Evolutionary conservation across 1,139 yeast genomes (phyloP).

Genomic region (Yamadazyma triangularis): DNA sequence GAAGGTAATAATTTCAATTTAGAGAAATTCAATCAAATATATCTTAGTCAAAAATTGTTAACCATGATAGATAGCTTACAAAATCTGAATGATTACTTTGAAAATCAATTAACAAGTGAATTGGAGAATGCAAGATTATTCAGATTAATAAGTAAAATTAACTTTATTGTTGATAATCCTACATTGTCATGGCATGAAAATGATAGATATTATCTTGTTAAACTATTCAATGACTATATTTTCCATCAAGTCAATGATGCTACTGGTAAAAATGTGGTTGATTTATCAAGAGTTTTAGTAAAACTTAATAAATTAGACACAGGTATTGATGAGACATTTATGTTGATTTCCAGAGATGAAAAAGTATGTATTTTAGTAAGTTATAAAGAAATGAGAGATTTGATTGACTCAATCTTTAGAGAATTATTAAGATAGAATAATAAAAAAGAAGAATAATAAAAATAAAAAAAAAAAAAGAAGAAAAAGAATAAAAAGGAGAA

Average conservation of each 20-base stretch:
- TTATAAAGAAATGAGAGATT: constrained; percentile 72
- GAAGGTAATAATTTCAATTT: constrained; percentile 13
- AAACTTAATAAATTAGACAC: constrained; percentile 88
- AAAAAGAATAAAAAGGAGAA: background rate
- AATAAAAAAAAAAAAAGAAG: background rate
- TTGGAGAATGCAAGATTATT: constrained; percentile 86
- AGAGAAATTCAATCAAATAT: constrained; percentile 25
- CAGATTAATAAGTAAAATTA: constrained; percentile 75
- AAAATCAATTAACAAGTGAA: constrained; percentile 64
- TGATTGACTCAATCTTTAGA: constrained; percentile 70
- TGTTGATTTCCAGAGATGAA: constrained; percentile 80
- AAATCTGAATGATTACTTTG: constrained; percentile 58
- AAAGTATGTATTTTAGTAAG: constrained; percentile 75
- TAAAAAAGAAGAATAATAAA: background rate
- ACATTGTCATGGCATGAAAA: constrained; percentile 67
- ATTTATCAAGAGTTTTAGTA: constrained; percentile 75
- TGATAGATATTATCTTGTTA: constrained; percentile 72
- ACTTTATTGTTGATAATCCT: constrained; percentile 73
- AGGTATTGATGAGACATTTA: constrained; percentile 78
- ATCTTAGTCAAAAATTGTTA: constrained; percentile 27
- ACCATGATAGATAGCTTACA: constrained; percentile 52
- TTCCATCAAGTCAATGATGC: constrained; percentile 79
- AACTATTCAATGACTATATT: constrained; percentile 76
- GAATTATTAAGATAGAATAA: constrained; percentile 25
- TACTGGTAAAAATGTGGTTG: constrained; percentile 68